Base-by-base conservation (phyloP, 2,329 filamentous ascomycete genomes). In the Colletotrichum melonis region DNA sequence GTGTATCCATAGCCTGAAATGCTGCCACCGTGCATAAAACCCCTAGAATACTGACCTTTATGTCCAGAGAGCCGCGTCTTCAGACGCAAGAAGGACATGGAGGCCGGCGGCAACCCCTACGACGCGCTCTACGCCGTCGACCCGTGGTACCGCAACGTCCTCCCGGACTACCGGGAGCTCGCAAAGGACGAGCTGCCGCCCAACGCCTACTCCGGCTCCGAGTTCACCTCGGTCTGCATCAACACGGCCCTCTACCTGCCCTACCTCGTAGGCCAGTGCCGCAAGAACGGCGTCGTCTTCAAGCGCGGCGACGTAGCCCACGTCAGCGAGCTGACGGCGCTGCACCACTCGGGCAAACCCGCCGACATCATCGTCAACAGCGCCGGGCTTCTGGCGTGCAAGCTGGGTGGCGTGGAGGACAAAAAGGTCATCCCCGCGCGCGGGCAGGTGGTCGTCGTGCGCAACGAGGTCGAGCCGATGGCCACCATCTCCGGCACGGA, bases 381-480 rank as follows among this genome's bases (percentile, higher is more conserved):
- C 79, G 93, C 93, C 0, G 93, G 93, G 0, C 84, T 95, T 2
- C 85, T 88, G 1, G 89, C 92, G 0, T 86, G 84, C n/a, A 91
- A 86, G 59, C 86, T 95, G 0, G 92, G 91, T 5, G 93, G 93
- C 24, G 92, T 95, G 0, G 85, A 88, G 79, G 93, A 95, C 77
- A 83, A 84, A 70, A 88, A 85, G 22, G 85, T 95, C 32, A 88
- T 89, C 71, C 92, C 93, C 2, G 91, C 87, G 0, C 87, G 93
- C 19, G 93, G 92, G 16, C 93, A 95, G 79, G 91, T 94, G 19
- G 93, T 97, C 0, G 81, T 98, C 0, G 94, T 98, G 26, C 87
- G 95, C 71, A 97, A 98, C 82, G 91, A 93, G 79, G 89, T 92
- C 0, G 89, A 89, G 12, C 84, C 89, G 42, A 96, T 97, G 93